These are phyloP conservation scores for Thinopyrum obtusiflorum DNA, from an alignment of 202 grass and related monocot species.

Conservation along the genomic window DNA sequence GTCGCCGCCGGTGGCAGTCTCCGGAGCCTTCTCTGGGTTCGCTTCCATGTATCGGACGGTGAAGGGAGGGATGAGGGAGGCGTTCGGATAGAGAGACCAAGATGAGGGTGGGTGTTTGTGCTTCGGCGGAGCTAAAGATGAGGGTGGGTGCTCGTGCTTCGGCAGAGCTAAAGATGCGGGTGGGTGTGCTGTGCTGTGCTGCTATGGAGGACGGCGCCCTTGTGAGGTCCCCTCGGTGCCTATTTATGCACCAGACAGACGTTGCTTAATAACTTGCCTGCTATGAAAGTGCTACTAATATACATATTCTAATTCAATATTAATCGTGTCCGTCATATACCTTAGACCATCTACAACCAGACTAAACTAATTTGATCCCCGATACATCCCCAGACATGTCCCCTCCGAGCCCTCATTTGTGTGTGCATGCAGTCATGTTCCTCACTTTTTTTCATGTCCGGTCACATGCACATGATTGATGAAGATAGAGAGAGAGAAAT, in stretches of 20 bases:
- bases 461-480: too few species aligned
- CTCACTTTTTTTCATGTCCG: too few species aligned
- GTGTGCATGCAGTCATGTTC: too few species aligned
- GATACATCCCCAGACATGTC: too few species aligned
- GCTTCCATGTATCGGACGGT: constrained; percentile 44
- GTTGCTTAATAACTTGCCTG: not conserved
- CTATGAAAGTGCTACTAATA: not conserved
- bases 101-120: not conserved
- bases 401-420: too few species aligned
- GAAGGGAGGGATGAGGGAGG: not conserved
- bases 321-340: too few species aligned
- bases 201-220: not conserved
- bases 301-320: too few species aligned
- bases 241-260: constrained; percentile 29
- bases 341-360: too few species aligned
- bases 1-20: not conserved
- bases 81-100: not conserved
- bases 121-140: not conserved
- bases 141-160: not conserved
- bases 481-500: too few species aligned
- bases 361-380: too few species aligned
- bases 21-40: constrained; percentile 28
- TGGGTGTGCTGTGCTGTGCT: not conserved
- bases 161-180: not conserved
- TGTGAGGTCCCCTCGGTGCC: constrained; percentile 1